Evolutionary conservation across 2,329 filamentous ascomycete species (phyloP), one percentile per base, ranked within the genome.

Genomic region (Trichoderma simmonsii): DNA sequence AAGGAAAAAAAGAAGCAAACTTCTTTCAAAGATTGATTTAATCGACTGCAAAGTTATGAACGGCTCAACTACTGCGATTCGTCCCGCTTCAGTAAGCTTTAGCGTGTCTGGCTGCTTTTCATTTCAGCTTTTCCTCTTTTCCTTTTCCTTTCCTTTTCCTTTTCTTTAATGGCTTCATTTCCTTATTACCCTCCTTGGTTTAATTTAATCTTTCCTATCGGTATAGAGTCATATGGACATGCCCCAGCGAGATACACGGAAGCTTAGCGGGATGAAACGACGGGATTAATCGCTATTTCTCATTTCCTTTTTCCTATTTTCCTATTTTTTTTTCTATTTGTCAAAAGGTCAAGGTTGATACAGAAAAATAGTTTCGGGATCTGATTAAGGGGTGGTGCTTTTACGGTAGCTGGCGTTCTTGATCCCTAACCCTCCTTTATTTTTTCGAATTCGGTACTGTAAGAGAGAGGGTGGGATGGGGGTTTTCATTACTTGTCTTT

Each of bases 271-370:
- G 56, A 36, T 36, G 28, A 6, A 24, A 57, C 28, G 18, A 67
- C n/a, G 43, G 21, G 39, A 54, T 34, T 68, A 61, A 28, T 62
- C 34, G 21, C 32, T 30, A 3, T 14, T 39, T 69, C 59, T 48
- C 39, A 32, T 32, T 48, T 66, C 18, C 36, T 43, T n/a, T 63
- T 21, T 24, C 34, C n/a, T 28, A 4, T 43, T 57, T 18, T n/a
- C 39, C 9, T 24, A 28, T 28, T 28, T 9, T 67, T 43, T 59
- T n/a, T 30, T 28, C 28, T 54, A 26, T 30, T 68, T 59, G 32
- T 39, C 60, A 48, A 70, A 43, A 21, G 71, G 48, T 34, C 71
- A 72, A 68, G 71, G 71, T 69, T 69, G 64, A 72, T 72, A 72
- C 71, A 72, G 60, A 70, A 72, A 70, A 70, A 24, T 9, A 6